Evolutionary conservation across 169 alveolate species (phyloP), one percentile per base, ranked within the genome.

Genomic region (Plasmodium chabaudi): DNA sequence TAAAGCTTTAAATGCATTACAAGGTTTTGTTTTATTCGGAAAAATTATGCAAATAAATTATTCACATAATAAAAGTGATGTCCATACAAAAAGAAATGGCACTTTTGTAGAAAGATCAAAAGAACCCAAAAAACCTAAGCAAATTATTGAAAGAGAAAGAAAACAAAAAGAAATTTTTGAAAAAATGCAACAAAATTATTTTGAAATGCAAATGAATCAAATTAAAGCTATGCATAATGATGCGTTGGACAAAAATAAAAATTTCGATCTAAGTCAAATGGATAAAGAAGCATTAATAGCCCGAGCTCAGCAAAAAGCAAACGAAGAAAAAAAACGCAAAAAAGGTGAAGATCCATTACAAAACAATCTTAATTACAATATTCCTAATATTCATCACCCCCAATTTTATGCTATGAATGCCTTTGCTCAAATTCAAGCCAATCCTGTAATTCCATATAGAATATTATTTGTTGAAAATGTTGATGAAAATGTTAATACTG

Each of bases 121-220:
- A 19, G 95, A 95, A 17, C 96, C 96, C 5, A 93, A 93, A 87
- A 95, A 95, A 68, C 97, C 97, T 0, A 86, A 95, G 21, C 92
- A 93, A 25, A 74, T 95, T 44, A 68, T 89, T 34, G 96, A 95
- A 87, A 74, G 96, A 47, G 97, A 95, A 75, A 89, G 67, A 61
- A 64, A 46, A 34, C 96, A 92, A 46, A 72, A 68, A 56, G 87
- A 72, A 64, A 75, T 88, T 12, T 94, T 93, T 68, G 92, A 92
- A 51, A 92, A 61, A 72, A 69, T 93, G 90, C 96, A 93, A 56
- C 88, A 73, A 49, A 92, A 82, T 79, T 93, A 46, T 68, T 64
- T 92, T 72, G 92, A 75, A 34, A 92, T 72, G 87, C 91, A 84
- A 72, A 67, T 60, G 67, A 72, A 84, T 51, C 27, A 72, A 63